Evolutionary conservation across 441 rosid species (phyloP).

Genomic region (Geranium incanum): DNA sequence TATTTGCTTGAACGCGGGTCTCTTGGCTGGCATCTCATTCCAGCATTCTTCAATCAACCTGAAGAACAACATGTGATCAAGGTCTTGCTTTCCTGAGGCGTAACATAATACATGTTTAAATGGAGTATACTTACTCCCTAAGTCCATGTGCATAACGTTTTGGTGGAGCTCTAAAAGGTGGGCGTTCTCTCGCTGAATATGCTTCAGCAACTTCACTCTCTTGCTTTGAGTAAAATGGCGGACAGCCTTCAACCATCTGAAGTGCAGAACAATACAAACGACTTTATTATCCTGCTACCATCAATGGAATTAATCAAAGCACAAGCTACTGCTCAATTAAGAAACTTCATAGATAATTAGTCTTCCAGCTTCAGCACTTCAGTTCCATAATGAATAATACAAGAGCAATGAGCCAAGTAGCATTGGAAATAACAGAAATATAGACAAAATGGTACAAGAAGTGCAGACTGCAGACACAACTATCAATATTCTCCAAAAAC

Average conservation of each 20-base stretch:
- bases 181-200: constrained; percentile 52
- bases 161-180: constrained; percentile 52
- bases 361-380: background rate
- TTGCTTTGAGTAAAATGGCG: constrained; percentile 45
- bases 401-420: background rate
- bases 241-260: constrained; percentile 73
- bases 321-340: background rate
- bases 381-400: background rate
- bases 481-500: background rate
- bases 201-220: constrained; percentile 68
- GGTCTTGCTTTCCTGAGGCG: too few relatives aligned
- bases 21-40: constrained; percentile 48
- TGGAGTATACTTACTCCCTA: constrained; percentile 41
- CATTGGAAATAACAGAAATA: background rate
- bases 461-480: background rate
- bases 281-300: constrained; percentile 5
- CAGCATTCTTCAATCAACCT: constrained; percentile 68
- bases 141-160: constrained; percentile 47
- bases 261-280: constrained; percentile 10
- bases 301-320: background rate
- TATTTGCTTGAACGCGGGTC: constrained; percentile 61
- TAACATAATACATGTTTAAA: background rate
- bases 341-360: background rate
- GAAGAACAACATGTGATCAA: background rate
- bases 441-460: background rate